phyloP scores from a whole-genome alignment of 164 flowering plant species.

The Sextonia rubra region DNA sequence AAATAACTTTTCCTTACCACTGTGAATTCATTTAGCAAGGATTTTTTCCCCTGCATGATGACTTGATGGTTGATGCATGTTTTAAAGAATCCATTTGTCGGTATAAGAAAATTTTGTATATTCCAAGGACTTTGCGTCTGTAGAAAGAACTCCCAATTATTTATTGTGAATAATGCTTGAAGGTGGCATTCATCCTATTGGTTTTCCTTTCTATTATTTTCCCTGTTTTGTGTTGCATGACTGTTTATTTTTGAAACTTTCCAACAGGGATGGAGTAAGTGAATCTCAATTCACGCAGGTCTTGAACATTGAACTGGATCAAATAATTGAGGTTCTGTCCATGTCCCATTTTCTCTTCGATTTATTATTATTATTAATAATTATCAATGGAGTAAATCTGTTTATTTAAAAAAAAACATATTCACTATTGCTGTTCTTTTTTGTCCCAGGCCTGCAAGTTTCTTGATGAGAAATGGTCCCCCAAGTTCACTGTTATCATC shows the following conservation, averaged over 20 bases:
- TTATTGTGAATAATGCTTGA: no score
- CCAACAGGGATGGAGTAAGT: slow-evolving; percentile 89
- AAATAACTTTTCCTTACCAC: no score
- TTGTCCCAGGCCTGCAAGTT: slow-evolving; percentile 69
- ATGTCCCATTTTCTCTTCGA: not conserved
- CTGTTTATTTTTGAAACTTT: not conserved
- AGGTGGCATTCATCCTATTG: no score
- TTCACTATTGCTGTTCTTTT: not conserved
- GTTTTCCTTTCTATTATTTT: no score
- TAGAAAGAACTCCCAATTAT: no score
- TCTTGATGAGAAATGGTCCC: slow-evolving; percentile 64
- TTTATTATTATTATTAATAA: not conserved
- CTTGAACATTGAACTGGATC: slow-evolving; percentile 72
- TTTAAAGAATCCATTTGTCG: no score
- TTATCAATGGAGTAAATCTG: not conserved
- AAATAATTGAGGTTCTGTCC: slow-evolving; percentile 61
- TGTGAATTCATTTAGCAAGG: no score
- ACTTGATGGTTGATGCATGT: no score
- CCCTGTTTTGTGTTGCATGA: not conserved
- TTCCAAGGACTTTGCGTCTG: no score
- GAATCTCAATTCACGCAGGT: slow-evolving; percentile 90
- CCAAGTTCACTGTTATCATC: slow-evolving; percentile 64
- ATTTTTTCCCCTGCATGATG: no score
- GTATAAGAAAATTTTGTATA: no score
- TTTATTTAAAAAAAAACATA: not conserved